Evolutionary conservation across 2,329 filamentous ascomycete species (phyloP).

Genomic region (Epichloe coenophiala): DNA sequence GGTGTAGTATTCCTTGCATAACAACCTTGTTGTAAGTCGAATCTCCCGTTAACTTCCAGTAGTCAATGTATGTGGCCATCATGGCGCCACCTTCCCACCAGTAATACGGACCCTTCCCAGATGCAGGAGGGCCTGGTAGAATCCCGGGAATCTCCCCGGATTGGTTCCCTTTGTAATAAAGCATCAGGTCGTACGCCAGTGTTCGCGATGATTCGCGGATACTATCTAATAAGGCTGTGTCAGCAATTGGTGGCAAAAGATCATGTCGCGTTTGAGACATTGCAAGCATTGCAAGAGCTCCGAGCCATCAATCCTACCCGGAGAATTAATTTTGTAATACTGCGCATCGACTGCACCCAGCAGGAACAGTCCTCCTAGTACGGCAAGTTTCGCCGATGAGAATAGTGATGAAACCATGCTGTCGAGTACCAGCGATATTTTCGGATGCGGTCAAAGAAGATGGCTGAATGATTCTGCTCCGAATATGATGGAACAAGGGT

Average conservation of each 20-base stretch:
- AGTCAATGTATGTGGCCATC: constrained; percentile 56
- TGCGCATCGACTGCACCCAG: constrained; percentile 10
- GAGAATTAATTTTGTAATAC: constrained; percentile 18
- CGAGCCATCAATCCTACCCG: constrained; percentile 12
- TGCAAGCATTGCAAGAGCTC: neutral
- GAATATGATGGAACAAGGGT: neutral
- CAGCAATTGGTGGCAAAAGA: neutral
- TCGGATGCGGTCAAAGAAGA: neutral
- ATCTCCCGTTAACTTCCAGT: constrained; percentile 56
- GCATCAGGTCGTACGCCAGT: constrained; percentile 36
- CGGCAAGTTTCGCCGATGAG: constrained; percentile 1
- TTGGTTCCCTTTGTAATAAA: constrained; percentile 36
- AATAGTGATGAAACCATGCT: constrained; percentile 3
- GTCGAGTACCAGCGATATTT: neutral
- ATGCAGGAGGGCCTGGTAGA: constrained; percentile 38
- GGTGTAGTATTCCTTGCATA: constrained; percentile 42
- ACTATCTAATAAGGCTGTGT: constrained; percentile 24
- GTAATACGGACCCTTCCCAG: constrained; percentile 43
- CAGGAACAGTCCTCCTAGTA: constrained; percentile 1
- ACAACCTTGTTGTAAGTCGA: constrained; percentile 46
- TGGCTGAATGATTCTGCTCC: neutral
- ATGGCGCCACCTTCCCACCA: constrained; percentile 64
- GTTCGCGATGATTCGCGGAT: constrained; percentile 32
- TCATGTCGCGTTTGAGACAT: neutral
- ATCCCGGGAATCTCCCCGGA: constrained; percentile 41